Evolutionary conservation across 352 stramenopile species (phyloP), one percentile per base, ranked within the genome.

Genomic region (Phytophthora vignae): DNA sequence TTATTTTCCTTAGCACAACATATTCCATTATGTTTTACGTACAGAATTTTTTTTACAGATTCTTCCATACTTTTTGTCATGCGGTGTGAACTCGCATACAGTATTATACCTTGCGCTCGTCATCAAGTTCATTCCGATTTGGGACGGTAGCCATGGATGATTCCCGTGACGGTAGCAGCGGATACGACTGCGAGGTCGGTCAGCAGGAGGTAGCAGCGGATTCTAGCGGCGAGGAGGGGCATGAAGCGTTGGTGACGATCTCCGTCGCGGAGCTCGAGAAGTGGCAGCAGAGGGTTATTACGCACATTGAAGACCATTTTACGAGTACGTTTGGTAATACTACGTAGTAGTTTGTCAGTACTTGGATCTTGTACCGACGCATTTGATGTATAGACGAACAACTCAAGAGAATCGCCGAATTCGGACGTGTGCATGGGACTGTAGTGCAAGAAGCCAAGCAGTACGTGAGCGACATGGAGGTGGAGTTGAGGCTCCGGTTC

Each of bases 391-490:
- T 19, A 94, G 87, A 91, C 60, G 83, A 94, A 48, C 87, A 94
- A 68, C 67, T 94, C n/a, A 94, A 92, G 71, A 81, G 87, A 38
- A 94, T 94, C 60, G 81, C 83, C 0, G 87, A 94, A 61, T 94
- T 94, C 61, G 87, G 87, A 31, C 84, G 87, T 33, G 84, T 90
- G 14, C 84, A 91, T 66, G 83, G 82, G 4, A 90, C 73, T 46
- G 69, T 92, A 10, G 60, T 92, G 36, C 80, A 87, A 22, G 84
- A 94, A 64, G 84, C 87, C 3, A 90, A 85, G 55, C 71, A 90
- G 59, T 87, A 90, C 62, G 87, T 94, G 25, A 74, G 69, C 53
- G 79, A 77, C 60, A 75, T 92, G 38, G 86, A 93, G 55, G 74
- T 75, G 17, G 78, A 87, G 66, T 67, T 92, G 15, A 77, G 36